These are phyloP conservation scores for Apodospora peruviana DNA, from an alignment of 495 filamentous ascomycete species.

Conservation along the genomic window DNA sequence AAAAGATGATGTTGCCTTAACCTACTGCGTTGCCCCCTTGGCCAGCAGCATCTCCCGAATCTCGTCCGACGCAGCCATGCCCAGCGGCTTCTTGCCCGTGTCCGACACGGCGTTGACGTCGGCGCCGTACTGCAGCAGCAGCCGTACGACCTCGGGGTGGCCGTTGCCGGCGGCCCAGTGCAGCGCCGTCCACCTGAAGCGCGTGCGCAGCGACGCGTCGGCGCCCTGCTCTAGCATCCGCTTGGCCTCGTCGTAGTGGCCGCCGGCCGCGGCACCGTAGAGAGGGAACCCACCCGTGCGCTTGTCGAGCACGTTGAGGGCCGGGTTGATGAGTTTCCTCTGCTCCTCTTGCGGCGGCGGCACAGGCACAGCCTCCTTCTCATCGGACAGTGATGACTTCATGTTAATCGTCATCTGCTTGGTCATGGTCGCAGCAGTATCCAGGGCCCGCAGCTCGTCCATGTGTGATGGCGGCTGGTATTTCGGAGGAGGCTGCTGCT, in stretches of 20 bases:
- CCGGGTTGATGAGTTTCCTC: no score
- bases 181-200: neutral
- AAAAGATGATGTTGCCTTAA: no score
- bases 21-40: neutral
- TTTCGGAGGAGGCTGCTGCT: no score
- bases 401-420: no score
- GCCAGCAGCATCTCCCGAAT: neutral
- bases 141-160: neutral
- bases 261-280: neutral
- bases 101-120: conserved; percentile 1
- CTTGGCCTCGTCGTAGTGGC: neutral
- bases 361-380: no score
- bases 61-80: neutral
- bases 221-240: neutral
- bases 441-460: no score
- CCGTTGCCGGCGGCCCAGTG: neutral
- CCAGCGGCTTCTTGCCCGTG: neutral
- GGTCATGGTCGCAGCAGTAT: no score
- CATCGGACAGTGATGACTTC: no score
- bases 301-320: neutral
- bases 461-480: no score
- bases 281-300: neutral
- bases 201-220: neutral
- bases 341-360: no score
- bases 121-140: neutral